Evolutionary conservation across 345 rosid species (phyloP).

Genomic region (Bruguiera sexangula): DNA sequence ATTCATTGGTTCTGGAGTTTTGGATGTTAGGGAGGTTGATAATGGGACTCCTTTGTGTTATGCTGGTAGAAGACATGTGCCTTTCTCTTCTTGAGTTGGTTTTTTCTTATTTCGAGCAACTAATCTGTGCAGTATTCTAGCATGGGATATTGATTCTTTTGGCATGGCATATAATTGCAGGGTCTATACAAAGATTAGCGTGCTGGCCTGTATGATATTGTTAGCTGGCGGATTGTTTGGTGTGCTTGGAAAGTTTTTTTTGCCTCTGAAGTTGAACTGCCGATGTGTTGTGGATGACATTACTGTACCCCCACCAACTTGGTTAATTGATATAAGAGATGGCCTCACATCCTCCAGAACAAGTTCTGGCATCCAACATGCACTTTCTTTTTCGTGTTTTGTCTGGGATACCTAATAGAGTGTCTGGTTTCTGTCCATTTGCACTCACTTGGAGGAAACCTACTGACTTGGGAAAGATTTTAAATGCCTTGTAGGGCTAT

Average conservation of each 20-base stretch:
- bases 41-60: slow-evolving; percentile 16
- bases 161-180: slow-evolving; percentile 80
- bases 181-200: slow-evolving; percentile 58
- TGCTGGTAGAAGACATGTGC: slow-evolving; percentile 21
- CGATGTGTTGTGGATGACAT: slow-evolving; percentile 39
- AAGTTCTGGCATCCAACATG: background rate
- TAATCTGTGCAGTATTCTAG: slow-evolving; percentile 32
- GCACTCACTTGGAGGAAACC: slow-evolving; percentile 17
- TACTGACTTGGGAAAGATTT: slow-evolving; percentile 7
- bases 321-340: slow-evolving; percentile 28
- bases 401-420: slow-evolving; percentile 18
- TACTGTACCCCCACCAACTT: slow-evolving; percentile 24
- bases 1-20: slow-evolving; percentile 7
- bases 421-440: background rate
- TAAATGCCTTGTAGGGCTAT: background rate
- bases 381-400: background rate
- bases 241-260: slow-evolving; percentile 65
- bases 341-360: slow-evolving; percentile 15
- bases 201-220: slow-evolving; percentile 60
- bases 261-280: slow-evolving; percentile 47
- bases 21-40: slow-evolving; percentile 7
- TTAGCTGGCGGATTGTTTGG: slow-evolving; percentile 78
- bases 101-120: slow-evolving; percentile 32
- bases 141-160: slow-evolving; percentile 57
- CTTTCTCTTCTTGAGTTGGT: slow-evolving; percentile 18